Conservation (phyloP, 257 asterid species). For the Solanum lycopersicoides region DNA sequence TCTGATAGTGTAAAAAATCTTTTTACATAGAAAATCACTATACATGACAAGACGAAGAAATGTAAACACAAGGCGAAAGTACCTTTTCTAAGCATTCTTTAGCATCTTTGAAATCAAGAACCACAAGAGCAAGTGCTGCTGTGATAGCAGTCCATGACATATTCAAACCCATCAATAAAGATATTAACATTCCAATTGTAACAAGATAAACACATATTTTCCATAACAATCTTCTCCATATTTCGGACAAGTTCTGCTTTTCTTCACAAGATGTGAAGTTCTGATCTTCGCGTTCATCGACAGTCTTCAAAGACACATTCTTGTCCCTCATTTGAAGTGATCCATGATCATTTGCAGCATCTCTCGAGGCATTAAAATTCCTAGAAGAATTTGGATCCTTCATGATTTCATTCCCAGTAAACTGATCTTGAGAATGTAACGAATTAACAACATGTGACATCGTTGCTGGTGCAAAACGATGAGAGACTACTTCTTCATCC, state of each 20-base stretch:
- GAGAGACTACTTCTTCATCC: slow-evolving; percentile 47
- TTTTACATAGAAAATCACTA: background rate
- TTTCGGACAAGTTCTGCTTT: slow-evolving; percentile 17
- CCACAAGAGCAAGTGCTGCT: slow-evolving; percentile 83
- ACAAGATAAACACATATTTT: slow-evolving; percentile 66
- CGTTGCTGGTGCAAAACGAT: slow-evolving; percentile 75
- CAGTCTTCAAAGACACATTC: background rate
- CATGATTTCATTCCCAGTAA: slow-evolving; percentile 27
- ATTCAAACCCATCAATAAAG: slow-evolving; percentile 62
- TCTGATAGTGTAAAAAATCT: background rate
- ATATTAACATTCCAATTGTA: slow-evolving; percentile 66
- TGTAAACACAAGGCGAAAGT: background rate
- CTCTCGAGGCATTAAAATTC: slow-evolving; percentile 17
- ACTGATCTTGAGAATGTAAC: slow-evolving; percentile 30
- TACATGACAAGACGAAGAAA: background rate
- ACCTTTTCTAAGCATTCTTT: slow-evolving; percentile 77
- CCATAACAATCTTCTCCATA: slow-evolving; percentile 49
- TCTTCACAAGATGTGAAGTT: slow-evolving; percentile 13
- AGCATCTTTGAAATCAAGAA: slow-evolving; percentile 89
- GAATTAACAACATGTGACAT: slow-evolving; percentile 57
- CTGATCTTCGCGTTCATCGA: slow-evolving; percentile 5
- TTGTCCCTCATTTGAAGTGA: background rate
- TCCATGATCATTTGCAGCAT: slow-evolving; percentile 4
- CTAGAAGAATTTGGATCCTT: slow-evolving; percentile 1
- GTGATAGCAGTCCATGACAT: slow-evolving; percentile 96